A percentile compares a stretch with the other conserved stretches of the same genome.
Evolutionary conservation across 139 green algal species (phyloP).

Genomic region (Micractinium sp.): DNA sequence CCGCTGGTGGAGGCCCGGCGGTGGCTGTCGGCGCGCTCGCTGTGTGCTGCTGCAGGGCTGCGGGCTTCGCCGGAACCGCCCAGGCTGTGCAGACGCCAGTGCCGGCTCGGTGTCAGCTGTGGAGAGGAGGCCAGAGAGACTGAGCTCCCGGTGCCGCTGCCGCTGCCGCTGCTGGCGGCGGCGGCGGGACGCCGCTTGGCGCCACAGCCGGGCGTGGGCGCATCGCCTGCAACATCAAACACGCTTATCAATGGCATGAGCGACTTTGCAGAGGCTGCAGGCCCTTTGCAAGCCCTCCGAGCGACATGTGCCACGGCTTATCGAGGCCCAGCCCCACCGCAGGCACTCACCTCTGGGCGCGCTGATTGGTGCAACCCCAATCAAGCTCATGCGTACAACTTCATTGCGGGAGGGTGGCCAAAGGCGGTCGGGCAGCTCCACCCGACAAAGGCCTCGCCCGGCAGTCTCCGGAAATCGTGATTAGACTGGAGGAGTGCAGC

Average conservation of each 20-base stretch:
- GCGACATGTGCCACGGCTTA: not conserved
- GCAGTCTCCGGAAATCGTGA: too few relatives aligned
- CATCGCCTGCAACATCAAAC: not conserved
- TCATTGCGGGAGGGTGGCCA: too few relatives aligned
- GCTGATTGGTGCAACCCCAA: not conserved
- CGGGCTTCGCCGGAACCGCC: not conserved
- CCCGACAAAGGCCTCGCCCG: too few relatives aligned
- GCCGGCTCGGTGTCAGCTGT: not conserved
- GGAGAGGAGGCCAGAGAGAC: not conserved
- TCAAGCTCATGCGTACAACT: too few relatives aligned
- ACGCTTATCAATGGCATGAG: not conserved
- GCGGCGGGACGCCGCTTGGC: not conserved
- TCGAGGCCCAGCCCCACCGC: not conserved
- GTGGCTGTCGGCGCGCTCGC: not conserved
- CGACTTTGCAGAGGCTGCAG: too few relatives aligned
- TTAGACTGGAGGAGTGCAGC: too few relatives aligned
- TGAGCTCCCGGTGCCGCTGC: not conserved
- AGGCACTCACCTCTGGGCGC: not conserved
- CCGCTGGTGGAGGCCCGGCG: not conserved
- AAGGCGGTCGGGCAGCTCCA: too few relatives aligned
- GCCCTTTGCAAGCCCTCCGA: not conserved
- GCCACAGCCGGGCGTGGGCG: not conserved
- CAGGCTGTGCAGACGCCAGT: not conserved
- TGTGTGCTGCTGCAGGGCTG: slow-evolving; percentile 6
- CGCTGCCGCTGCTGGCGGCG: not conserved